Evolutionary conservation across 1,139 yeast species (phyloP).

Genomic region (Saccharomycopsis hybrid): DNA sequence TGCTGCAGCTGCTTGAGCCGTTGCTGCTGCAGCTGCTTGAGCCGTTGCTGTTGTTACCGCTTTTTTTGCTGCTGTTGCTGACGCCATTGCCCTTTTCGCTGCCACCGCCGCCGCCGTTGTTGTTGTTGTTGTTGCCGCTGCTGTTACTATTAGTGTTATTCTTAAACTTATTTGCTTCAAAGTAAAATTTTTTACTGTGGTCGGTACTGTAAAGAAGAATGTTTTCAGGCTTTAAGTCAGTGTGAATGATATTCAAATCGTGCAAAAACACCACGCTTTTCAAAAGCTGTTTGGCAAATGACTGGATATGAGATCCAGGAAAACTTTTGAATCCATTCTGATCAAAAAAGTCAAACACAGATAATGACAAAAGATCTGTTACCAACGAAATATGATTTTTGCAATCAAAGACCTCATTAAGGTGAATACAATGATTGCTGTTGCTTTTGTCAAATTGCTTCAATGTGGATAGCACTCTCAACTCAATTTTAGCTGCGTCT

Average conservation of each 20-base stretch:
- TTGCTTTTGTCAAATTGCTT: conserved; percentile 71
- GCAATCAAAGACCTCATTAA: conserved; percentile 87
- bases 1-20: not conserved
- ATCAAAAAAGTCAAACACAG: conserved; percentile 84
- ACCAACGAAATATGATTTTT: conserved; percentile 92
- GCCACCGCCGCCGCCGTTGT: not conserved
- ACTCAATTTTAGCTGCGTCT: conserved; percentile 82
- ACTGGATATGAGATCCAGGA: conserved; percentile 81
- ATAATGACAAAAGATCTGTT: conserved; percentile 78
- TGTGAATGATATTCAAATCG: conserved; percentile 83
- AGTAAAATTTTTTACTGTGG: conserved; percentile 25
- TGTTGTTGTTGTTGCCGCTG: too few species aligned
- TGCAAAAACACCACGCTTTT: conserved; percentile 85
- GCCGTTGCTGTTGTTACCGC: not conserved
- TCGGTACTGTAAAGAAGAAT: conserved; percentile 67
- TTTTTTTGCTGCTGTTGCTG: not conserved
- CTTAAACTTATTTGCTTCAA: not conserved
- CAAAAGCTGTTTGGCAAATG: conserved; percentile 78
- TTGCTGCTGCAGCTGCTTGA: not conserved
- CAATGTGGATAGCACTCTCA: conserved; percentile 70
- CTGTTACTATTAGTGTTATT: too few species aligned
- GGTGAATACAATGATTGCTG: conserved; percentile 63
- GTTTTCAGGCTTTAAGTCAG: conserved; percentile 94
- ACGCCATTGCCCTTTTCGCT: not conserved
- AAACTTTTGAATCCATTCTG: conserved; percentile 66